A percentile compares a stretch with the other conserved stretches of the same genome.
Conservation (phyloP, 768 basidiomycete species). For the Hypholoma fasciculare region DNA sequence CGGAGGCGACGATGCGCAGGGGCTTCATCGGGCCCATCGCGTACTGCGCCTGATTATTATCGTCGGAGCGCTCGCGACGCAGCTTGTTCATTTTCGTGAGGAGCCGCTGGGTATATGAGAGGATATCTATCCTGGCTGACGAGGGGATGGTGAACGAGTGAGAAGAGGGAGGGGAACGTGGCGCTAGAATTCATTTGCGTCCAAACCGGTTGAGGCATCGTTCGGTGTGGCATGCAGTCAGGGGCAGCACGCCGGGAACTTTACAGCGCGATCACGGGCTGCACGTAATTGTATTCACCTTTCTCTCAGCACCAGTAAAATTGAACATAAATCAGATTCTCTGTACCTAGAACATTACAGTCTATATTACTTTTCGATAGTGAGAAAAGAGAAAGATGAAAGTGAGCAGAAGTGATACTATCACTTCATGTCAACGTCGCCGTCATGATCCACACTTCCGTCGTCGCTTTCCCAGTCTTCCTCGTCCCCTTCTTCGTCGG, state of each 20-base stretch:
- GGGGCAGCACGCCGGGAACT: conserved; percentile 1
- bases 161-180: not conserved
- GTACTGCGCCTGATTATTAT: conserved; percentile 22
- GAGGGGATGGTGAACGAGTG: conserved; percentile 1
- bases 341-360: conserved; percentile 2
- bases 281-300: not conserved
- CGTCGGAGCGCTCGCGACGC: conserved; percentile 42
- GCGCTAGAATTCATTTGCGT: conserved; percentile 5
- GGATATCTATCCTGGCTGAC: conserved; percentile 11
- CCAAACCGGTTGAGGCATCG: not conserved
- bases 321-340: not conserved
- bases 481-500: conserved; percentile 53
- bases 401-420: not conserved
- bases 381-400: not conserved
- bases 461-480: conserved; percentile 72
- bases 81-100: conserved; percentile 42
- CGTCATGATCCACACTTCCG: conserved; percentile 54
- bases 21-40: conserved; percentile 30
- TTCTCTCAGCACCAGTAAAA: too few species aligned
- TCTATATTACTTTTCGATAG: conserved; percentile 32
- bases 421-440: conserved; percentile 60
- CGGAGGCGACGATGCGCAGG: conserved; percentile 77
- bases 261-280: not conserved
- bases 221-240: not conserved
- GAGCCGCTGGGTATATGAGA: conserved; percentile 19